Conservation (phyloP, 805 yeast species). For the Kregervanrija fluxuum region DNA sequence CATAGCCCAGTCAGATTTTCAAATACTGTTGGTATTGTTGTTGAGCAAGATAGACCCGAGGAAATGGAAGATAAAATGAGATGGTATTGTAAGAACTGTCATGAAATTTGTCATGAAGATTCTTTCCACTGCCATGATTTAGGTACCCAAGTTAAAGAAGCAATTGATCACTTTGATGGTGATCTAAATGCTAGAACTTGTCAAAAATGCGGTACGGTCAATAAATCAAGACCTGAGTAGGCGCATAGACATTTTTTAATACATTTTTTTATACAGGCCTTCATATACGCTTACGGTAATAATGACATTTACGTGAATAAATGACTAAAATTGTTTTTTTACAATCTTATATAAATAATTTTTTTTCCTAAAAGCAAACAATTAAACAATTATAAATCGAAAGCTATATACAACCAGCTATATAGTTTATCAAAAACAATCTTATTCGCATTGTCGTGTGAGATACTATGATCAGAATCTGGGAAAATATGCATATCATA, state of each 20-base stretch:
- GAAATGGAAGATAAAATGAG: slow-evolving; percentile 65
- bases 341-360: not conserved
- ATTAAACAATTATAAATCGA: slow-evolving; percentile 18
- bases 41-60: slow-evolving; percentile 84
- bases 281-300: not conserved
- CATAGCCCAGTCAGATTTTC: slow-evolving; percentile 87
- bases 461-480: slow-evolving; percentile 84
- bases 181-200: slow-evolving; percentile 66
- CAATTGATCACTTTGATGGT: slow-evolving; percentile 62
- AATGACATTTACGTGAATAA: not conserved
- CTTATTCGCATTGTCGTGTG: slow-evolving; percentile 68
- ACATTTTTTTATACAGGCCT: not conserved
- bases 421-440: slow-evolving; percentile 66
- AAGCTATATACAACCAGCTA: slow-evolving; percentile 62
- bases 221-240: slow-evolving; percentile 54
- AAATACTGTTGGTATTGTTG: slow-evolving; percentile 81
- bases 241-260: not conserved
- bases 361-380: not conserved
- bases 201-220: slow-evolving; percentile 62
- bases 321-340: not conserved
- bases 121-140: slow-evolving; percentile 72
- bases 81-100: slow-evolving; percentile 81
- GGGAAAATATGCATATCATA: slow-evolving; percentile 88
- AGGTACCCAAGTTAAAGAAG: slow-evolving; percentile 86
- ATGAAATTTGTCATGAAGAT: slow-evolving; percentile 55